Conservation (phyloP, 164 flowering plant species). For the Chloranthus sessilifolius region DNA sequence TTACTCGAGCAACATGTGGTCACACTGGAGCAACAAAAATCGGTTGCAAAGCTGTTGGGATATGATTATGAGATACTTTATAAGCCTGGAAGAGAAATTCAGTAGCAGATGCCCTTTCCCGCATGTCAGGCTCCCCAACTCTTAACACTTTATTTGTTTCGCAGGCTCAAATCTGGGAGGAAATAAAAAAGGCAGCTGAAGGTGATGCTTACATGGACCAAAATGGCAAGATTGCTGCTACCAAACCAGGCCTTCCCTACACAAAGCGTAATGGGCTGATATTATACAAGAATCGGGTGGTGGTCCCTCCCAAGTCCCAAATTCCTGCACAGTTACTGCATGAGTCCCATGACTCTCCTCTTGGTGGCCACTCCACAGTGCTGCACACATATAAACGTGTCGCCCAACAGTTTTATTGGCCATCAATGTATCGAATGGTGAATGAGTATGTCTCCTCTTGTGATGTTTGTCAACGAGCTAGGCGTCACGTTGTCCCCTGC, state of each 20-base stretch:
- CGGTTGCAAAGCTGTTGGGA: no score
- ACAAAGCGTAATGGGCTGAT: neutral
- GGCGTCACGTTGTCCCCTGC: neutral
- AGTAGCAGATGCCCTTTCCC: neutral
- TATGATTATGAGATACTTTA: no score
- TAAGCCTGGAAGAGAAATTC: neutral
- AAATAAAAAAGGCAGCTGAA: no score
- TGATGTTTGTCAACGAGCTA: neutral
- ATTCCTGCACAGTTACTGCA: neutral
- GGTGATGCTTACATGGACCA: constrained; percentile 1
- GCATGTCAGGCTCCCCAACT: neutral
- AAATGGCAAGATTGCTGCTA: neutral
- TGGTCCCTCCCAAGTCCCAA: neutral
- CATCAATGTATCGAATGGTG: constrained; percentile 1
- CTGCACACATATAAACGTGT: no score
- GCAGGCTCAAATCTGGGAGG: no score
- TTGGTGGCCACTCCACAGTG: no score
- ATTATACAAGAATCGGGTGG: constrained; percentile 2
- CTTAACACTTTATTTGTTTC: constrained; percentile 1
- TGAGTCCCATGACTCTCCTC: neutral
- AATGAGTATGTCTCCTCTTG: neutral
- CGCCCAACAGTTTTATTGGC: no score
- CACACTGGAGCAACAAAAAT: neutral
- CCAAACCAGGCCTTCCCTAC: neutral
- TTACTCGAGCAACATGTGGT: neutral